Base-by-base conservation (phyloP, 2,329 filamentous ascomycete species). In the Thermothelomyces thermophilus region DNA sequence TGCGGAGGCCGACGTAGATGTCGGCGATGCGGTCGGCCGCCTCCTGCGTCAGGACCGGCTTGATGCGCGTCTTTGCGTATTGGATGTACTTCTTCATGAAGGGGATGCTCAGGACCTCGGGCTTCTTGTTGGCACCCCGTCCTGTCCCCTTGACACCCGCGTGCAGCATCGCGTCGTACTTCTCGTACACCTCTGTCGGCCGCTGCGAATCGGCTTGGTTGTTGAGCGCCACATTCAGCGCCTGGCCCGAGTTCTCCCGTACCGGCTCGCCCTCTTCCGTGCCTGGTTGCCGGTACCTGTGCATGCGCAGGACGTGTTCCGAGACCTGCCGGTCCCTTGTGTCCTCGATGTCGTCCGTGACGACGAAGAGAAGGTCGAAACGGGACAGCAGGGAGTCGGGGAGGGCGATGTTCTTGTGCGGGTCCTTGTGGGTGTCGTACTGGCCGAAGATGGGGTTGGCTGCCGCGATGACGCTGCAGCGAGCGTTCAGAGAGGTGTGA, bases 71-170 rank as follows among this genome's bases (percentile, higher is more conserved):
- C 73, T 98, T 98, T 57, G 93, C 90, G 67, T 98, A 98, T 65
- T 98, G 93, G 40, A 98, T 94, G 68, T 96, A 98, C 71, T 98
- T 98, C 73, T 98, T 98, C 75, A 98, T 90, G 70, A 98, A 98
- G 0, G 90, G 87, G 53, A 98, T 96, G 70, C 87, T 95, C 47
- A 98, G 74, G 13, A 98, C 87, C 66, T 96, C 90, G 5, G 87
- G 81, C 57, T 86, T 85, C 67, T 87, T 86, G 59, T 81, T 82
- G 22, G 84, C 72, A 10, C 87, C 87, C 34, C 88, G 80, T 9
- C 86, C 86, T 11, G 83, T 76, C 14, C 88, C 70, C 6, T 83
- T 88, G 41, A 96, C 88, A 53, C 93, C 93, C 9, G 90, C 87
- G 64, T 98, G 93, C 36, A 98, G 79, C 88, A 97, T 95, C 26